These are phyloP conservation scores for Pleurostoma richardsiae DNA, from an alignment of 2,329 filamentous ascomycete genomes.

Conservation along the genomic window DNA sequence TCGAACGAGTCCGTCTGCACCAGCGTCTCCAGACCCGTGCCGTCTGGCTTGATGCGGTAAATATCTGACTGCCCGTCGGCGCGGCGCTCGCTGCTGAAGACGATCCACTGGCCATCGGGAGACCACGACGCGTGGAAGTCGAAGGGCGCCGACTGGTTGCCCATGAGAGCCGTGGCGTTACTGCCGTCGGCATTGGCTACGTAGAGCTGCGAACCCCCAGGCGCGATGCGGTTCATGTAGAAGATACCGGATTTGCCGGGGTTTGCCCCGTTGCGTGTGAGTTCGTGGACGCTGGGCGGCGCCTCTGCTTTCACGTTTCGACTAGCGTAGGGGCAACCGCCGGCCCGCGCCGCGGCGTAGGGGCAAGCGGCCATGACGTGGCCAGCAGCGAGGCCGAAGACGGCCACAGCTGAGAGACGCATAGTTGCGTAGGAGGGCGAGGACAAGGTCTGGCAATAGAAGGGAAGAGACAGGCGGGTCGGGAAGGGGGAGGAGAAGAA, in stretches of 20 bases:
- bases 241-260: slow-evolving; percentile 1
- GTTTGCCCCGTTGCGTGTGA: too few relatives aligned
- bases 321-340: too few relatives aligned
- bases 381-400: slow-evolving; percentile 1
- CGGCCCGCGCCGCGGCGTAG: slow-evolving; percentile 1
- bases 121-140: slow-evolving; percentile 34
- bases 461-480: too few relatives aligned
- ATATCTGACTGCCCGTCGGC: slow-evolving; percentile 34
- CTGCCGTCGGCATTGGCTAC: slow-evolving; percentile 32
- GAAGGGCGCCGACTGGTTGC: slow-evolving; percentile 18
- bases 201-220: slow-evolving; percentile 11
- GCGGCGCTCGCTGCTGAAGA: slow-evolving; percentile 32
- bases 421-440: too few relatives aligned
- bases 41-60: slow-evolving; percentile 28
- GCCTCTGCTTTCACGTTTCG: too few relatives aligned
- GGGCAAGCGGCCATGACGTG: slow-evolving; percentile 6
- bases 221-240: slow-evolving; percentile 14
- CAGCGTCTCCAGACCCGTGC: slow-evolving; percentile 25
- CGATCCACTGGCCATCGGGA: slow-evolving; percentile 29
- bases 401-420: neutral
- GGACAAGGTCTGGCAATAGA: too few relatives aligned
- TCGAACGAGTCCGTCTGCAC: slow-evolving; percentile 27
- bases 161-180: slow-evolving; percentile 26
- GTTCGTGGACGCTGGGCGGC: too few relatives aligned
- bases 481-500: too few relatives aligned